phyloP scores from a whole-genome alignment of 306 rosid genomes.

The Mimosa pudica region DNA sequence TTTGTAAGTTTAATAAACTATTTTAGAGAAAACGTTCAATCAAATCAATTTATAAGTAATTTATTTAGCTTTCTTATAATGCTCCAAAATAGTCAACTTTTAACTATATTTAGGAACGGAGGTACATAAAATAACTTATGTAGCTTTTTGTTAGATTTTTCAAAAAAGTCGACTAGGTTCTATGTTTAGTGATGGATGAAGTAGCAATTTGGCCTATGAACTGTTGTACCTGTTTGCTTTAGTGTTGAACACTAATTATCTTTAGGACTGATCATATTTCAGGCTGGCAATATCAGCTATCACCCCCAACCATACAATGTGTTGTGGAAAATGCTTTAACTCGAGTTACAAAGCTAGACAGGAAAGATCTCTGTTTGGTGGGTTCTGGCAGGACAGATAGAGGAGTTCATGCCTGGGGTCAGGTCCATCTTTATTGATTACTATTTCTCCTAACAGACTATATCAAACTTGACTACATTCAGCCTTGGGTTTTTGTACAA shows the following conservation, averaged over 20 bases:
- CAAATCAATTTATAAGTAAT: too few relatives aligned
- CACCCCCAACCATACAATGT: slow-evolving; percentile 90
- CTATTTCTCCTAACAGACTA: slow-evolving; percentile 17
- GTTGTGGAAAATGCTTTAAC: slow-evolving; percentile 68
- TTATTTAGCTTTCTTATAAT: too few relatives aligned
- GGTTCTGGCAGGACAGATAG: slow-evolving; percentile 92
- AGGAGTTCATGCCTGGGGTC: slow-evolving; percentile 98
- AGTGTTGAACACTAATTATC: neutral
- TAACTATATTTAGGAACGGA: too few relatives aligned
- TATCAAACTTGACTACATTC: neutral
- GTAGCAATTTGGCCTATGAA: neutral
- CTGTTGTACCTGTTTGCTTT: neutral
- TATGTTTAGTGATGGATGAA: too few relatives aligned
- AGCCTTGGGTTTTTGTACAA: neutral
- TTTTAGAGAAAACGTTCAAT: too few relatives aligned
- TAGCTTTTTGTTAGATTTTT: too few relatives aligned
- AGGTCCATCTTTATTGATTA: slow-evolving; percentile 56
- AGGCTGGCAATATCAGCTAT: slow-evolving; percentile 97
- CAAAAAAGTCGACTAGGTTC: too few relatives aligned
- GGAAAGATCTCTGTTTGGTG: slow-evolving; percentile 75
- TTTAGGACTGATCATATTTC: slow-evolving; percentile 32
- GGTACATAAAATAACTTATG: too few relatives aligned
- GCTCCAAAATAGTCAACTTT: too few relatives aligned
- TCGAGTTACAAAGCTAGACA: slow-evolving; percentile 69
- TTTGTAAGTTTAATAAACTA: too few relatives aligned